Conservation (phyloP, 2,329 filamentous ascomycete genomes). For the Helotiales sp. region DNA sequence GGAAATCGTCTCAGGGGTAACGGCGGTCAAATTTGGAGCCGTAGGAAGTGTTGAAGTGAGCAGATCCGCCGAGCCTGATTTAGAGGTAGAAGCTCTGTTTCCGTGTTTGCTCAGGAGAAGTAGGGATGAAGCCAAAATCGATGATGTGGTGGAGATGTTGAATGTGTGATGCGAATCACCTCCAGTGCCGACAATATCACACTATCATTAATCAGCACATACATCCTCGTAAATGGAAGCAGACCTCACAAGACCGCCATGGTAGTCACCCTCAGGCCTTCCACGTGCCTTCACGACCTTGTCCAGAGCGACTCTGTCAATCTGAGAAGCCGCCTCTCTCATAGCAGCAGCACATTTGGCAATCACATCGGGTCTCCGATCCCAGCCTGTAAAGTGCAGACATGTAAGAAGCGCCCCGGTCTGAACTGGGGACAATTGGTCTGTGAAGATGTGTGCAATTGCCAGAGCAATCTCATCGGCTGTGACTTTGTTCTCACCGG, state of each 20-base stretch:
- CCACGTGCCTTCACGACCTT: constrained; percentile 64
- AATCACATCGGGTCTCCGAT: constrained; percentile 83
- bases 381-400: constrained; percentile 87
- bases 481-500: constrained; percentile 58
- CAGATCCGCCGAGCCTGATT: constrained; percentile 93
- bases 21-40: constrained; percentile 74
- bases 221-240: background rate
- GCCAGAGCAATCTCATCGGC: constrained; percentile 87
- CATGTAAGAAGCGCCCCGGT: constrained; percentile 86
- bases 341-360: constrained; percentile 84
- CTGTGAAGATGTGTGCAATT: constrained; percentile 88
- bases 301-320: constrained; percentile 68
- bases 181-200: constrained; percentile 96
- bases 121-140: constrained; percentile 85
- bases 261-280: constrained; percentile 73
- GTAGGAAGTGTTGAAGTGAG: constrained; percentile 75
- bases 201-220: constrained; percentile 47
- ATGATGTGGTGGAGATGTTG: constrained; percentile 95
- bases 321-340: constrained; percentile 75
- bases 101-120: constrained; percentile 93
- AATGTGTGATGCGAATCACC: constrained; percentile 97
- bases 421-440: constrained; percentile 86
- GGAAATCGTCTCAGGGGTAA: constrained; percentile 73
- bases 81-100: constrained; percentile 92
- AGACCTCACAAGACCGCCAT: constrained; percentile 77